phyloP scores from a whole-genome alignment of 163 green algal species.

The Smithsoniella earleae region DNA sequence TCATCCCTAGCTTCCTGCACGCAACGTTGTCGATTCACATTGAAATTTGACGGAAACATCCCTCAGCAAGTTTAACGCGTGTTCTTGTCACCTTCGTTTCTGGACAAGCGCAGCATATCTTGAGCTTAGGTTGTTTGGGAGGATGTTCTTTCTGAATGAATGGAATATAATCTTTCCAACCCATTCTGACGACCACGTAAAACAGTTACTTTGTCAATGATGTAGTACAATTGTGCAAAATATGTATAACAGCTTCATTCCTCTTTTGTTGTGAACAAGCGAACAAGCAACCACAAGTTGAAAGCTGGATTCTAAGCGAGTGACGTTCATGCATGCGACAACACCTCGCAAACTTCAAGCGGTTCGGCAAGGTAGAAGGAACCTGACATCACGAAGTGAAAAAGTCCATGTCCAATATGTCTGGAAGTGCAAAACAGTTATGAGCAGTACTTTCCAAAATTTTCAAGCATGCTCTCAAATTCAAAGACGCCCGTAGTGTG shows the following conservation, averaged over 20 bases:
- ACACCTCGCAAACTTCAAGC: background rate
- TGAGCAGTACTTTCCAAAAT: too few relatives aligned
- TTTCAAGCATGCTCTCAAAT: too few relatives aligned
- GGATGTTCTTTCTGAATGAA: background rate
- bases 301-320: background rate
- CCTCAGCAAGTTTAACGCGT: background rate
- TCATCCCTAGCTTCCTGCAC: constrained; percentile 44
- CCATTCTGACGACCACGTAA: background rate
- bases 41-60: background rate
- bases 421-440: too few relatives aligned
- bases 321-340: background rate
- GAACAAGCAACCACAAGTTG: too few relatives aligned
- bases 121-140: constrained; percentile 42
- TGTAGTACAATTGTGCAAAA: background rate
- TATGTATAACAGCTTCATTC: background rate
- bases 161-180: constrained; percentile 27
- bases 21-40: background rate
- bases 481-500: too few relatives aligned
- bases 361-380: background rate
- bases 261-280: too few relatives aligned
- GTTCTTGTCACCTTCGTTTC: constrained; percentile 50
- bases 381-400: too few relatives aligned
- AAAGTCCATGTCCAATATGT: too few relatives aligned
- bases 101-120: constrained; percentile 58
- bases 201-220: background rate